Evolutionary conservation across 2,329 filamentous ascomycete species (phyloP).

Genomic region (Beauveria pseudobassiana): DNA sequence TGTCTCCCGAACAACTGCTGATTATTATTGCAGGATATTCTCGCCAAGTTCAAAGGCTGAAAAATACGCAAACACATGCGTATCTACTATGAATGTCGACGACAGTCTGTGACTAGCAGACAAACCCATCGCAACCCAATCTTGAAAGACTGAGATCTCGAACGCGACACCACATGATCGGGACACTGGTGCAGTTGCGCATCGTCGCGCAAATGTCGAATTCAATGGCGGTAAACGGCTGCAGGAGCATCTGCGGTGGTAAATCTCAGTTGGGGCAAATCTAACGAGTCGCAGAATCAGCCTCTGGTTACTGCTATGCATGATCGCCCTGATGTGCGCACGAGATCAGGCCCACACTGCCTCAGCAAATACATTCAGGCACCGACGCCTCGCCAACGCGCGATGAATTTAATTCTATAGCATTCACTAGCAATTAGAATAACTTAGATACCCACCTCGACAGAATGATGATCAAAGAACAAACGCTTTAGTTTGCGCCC

Average conservation of each 20-base stretch:
- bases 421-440: background rate
- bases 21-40: slow-evolving; percentile 43
- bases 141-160: background rate
- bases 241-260: too few relatives aligned
- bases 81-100: background rate
- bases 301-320: background rate
- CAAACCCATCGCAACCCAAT: background rate
- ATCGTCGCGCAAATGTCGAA: background rate
- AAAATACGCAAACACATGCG: background rate
- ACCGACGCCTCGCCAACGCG: background rate
- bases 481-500: background rate
- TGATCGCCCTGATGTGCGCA: background rate
- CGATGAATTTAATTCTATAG: background rate
- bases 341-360: slow-evolving; percentile 11
- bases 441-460: background rate
- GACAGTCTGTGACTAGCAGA: background rate
- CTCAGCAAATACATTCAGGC: background rate
- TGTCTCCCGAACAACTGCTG: background rate
- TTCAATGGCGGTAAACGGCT: background rate
- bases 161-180: background rate
- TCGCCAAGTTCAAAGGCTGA: slow-evolving; percentile 64
- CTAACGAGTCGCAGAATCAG: background rate
- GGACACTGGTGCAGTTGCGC: background rate
- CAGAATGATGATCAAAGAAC: background rate
- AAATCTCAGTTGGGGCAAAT: background rate